phyloP scores from a whole-genome alignment of 2,329 filamentous ascomycete genomes.

The Lachnellula hyalina region DNA sequence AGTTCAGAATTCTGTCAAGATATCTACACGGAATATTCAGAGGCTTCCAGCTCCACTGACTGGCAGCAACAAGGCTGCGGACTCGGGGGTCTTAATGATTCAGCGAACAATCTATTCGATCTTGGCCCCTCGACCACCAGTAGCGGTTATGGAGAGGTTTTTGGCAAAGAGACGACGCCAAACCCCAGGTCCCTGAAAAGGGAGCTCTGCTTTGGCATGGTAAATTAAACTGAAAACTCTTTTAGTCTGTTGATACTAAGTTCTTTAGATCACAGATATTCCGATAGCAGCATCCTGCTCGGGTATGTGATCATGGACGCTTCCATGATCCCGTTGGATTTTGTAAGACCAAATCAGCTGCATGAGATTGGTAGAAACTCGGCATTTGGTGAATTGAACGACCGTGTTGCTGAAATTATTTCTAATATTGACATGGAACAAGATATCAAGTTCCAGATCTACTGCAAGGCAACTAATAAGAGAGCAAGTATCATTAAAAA shows the following conservation, averaged over 20 bases:
- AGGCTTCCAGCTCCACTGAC: no score
- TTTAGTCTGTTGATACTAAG: not conserved
- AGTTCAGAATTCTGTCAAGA: no score
- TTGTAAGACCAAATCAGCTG: not conserved
- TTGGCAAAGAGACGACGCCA: no score
- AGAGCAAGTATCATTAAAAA: conserved; percentile 1
- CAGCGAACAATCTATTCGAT: no score
- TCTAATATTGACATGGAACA: not conserved
- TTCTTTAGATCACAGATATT: conserved; percentile 2
- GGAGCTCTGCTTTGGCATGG: not conserved
- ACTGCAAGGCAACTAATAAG: conserved; percentile 2
- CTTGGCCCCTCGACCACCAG: no score
- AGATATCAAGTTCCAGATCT: conserved; percentile 1
- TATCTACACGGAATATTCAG: no score
- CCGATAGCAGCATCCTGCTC: conserved; percentile 1
- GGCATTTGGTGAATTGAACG: conserved; percentile 1
- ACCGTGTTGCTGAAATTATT: not conserved
- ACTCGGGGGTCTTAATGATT: no score
- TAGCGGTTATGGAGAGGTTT: no score
- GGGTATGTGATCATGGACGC: not conserved
- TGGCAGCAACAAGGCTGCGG: no score
- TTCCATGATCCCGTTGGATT: not conserved
- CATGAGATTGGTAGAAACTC: not conserved
- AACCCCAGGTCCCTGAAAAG: not conserved
- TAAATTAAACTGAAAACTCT: not conserved